phyloP scores from a whole-genome alignment of 2,329 filamentous ascomycete genomes.

The Ophiostoma ulmi region DNA sequence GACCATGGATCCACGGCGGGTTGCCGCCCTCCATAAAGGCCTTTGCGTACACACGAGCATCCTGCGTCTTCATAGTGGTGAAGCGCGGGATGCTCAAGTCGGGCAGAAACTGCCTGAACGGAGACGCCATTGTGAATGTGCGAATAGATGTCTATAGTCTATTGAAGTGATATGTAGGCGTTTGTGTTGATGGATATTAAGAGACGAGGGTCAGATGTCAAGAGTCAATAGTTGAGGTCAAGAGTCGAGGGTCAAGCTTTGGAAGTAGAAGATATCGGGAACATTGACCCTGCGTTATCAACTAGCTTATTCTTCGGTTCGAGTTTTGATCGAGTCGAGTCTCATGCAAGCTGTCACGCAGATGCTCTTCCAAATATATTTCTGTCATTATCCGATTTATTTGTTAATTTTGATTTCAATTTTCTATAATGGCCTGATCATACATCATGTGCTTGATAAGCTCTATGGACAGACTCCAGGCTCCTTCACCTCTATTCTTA shows the following conservation, averaged over 20 bases:
- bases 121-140: constrained; percentile 2
- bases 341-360: not conserved
- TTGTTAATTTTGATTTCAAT: not conserved
- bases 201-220: too few species aligned
- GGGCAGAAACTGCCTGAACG: constrained; percentile 52
- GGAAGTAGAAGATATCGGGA: not conserved
- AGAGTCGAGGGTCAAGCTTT: not conserved
- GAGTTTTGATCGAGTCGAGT: not conserved
- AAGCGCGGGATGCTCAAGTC: constrained; percentile 59
- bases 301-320: not conserved
- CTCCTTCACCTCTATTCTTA: not conserved
- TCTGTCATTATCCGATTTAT: not conserved
- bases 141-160: too few species aligned
- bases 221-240: not conserved
- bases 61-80: constrained; percentile 56
- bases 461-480: not conserved
- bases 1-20: constrained; percentile 62
- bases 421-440: not conserved
- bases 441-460: not conserved
- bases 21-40: constrained; percentile 53
- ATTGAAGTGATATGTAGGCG: not conserved
- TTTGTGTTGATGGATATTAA: not conserved
- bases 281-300: not conserved
- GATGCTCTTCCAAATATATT: not conserved
- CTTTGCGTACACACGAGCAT: constrained; percentile 57